A percentile compares a stretch with the other conserved stretches of the same genome.
These are phyloP conservation scores for Globisporangium perplexum DNA, from an alignment of 352 stramenopile genomes.

Conservation along the genomic window DNA sequence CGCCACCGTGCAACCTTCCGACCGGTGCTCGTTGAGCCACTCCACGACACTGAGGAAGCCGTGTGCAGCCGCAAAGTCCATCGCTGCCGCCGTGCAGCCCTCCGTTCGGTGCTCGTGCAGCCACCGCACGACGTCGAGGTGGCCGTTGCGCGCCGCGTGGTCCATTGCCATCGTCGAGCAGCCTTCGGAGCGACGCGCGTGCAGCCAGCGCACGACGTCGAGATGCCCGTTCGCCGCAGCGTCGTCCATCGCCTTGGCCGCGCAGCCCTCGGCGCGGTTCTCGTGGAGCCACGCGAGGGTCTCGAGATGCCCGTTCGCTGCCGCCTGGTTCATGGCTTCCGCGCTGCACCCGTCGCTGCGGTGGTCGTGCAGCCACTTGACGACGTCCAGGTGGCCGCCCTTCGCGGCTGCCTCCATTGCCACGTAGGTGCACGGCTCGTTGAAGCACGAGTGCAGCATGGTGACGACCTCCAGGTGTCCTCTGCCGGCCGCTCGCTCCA, in stretches of 20 bases:
- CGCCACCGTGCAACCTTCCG: not conserved
- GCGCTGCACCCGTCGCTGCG: too few species aligned
- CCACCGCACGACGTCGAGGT: too few species aligned
- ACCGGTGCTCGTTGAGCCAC: not conserved
- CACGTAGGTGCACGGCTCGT: too few species aligned
- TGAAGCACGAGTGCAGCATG: too few species aligned
- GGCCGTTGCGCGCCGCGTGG: too few species aligned
- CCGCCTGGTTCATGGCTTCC: not conserved
- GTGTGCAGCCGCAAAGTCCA: not conserved
- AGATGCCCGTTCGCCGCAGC: not conserved
- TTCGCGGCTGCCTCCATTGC: too few species aligned
- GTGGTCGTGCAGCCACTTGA: too few species aligned
- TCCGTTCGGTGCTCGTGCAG: not conserved
- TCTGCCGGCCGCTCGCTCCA: too few species aligned
- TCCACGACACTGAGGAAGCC: not conserved
- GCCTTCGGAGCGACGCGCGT: not conserved
- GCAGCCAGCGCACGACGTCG: not conserved
- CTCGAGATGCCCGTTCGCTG: conserved; percentile 1
- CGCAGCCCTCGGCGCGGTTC: too few species aligned
- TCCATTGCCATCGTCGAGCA: not conserved
- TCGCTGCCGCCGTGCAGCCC: not conserved
- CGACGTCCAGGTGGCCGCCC: too few species aligned
- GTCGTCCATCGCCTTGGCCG: too few species aligned
- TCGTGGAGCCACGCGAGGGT: conserved; percentile 1
- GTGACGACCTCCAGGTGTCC: too few species aligned